A percentile compares a stretch with the other conserved stretches of the same genome.
phyloP scores from a whole-genome alignment of 2,329 filamentous ascomycete genomes.

The Trichothecium roseum region DNA sequence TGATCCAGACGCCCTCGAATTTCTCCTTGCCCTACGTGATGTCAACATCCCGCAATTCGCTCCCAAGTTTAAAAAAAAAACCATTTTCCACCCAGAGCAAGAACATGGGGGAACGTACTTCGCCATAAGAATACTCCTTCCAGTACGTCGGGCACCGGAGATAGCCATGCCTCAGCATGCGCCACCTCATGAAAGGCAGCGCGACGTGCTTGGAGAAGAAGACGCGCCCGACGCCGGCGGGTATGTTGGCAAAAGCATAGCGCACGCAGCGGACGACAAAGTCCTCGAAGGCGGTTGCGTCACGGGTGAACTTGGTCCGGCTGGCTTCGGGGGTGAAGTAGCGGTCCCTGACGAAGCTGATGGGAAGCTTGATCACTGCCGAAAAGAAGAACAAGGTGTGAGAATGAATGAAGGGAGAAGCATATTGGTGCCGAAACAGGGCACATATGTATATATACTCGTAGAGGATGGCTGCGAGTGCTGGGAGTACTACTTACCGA shows the following conservation, averaged over 20 bases:
- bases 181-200: slow-evolving; percentile 63
- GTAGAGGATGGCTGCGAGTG: slow-evolving; percentile 2
- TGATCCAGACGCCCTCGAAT: slow-evolving; percentile 60
- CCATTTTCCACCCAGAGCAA: no score
- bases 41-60: slow-evolving; percentile 2
- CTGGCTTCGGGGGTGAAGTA: slow-evolving; percentile 15
- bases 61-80: no score
- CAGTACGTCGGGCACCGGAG: slow-evolving; percentile 52
- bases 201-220: slow-evolving; percentile 70
- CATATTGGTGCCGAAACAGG: background rate
- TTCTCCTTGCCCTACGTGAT: slow-evolving; percentile 21
- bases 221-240: slow-evolving; percentile 56
- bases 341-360: slow-evolving; percentile 19
- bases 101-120: slow-evolving; percentile 11
- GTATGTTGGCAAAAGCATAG: slow-evolving; percentile 65
- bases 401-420: background rate
- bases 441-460: background rate
- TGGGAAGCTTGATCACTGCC: slow-evolving; percentile 19
- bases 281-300: slow-evolving; percentile 66
- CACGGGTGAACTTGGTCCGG: slow-evolving; percentile 52
- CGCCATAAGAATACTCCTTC: slow-evolving; percentile 33
- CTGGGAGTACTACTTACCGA: slow-evolving; percentile 49
- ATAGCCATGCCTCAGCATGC: slow-evolving; percentile 64
- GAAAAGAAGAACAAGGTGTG: background rate
- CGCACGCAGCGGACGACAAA: slow-evolving; percentile 67